A percentile compares a stretch with the other conserved stretches of the same genome.
Conservation (phyloP, 345 rosid genomes). For the Citrus mangshanensis region DNA sequence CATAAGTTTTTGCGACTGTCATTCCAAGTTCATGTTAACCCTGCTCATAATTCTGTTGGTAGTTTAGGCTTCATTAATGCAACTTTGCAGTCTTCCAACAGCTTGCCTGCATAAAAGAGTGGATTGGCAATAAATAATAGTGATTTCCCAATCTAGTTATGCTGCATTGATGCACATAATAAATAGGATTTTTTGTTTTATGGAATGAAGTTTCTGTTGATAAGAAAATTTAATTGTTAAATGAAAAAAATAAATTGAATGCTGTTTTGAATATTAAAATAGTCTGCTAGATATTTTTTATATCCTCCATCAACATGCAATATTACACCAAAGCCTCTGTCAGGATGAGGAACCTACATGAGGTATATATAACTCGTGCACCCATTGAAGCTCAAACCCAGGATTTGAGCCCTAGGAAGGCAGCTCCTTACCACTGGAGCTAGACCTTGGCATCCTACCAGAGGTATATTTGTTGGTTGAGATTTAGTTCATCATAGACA, state of each 20-base stretch:
- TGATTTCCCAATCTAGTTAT: neutral
- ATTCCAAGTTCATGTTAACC: neutral
- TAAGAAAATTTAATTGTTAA: neutral
- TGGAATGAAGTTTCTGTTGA: neutral
- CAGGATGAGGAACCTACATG: neutral
- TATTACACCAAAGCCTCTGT: neutral
- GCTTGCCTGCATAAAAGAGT: neutral
- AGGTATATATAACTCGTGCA: too few relatives aligned
- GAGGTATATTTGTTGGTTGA: too few relatives aligned
- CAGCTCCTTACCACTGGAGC: too few relatives aligned
- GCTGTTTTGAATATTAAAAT: too few relatives aligned
- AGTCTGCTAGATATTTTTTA: neutral
- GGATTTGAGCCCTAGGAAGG: too few relatives aligned
- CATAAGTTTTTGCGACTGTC: neutral
- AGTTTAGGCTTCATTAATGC: neutral
- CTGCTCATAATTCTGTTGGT: neutral
- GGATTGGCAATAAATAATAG: neutral
- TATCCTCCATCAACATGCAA: neutral
- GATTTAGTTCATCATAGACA: neutral
- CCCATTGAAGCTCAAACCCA: too few relatives aligned
- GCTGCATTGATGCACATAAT: neutral
- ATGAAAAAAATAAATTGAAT: neutral
- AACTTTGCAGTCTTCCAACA: neutral
- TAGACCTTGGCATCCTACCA: too few relatives aligned
- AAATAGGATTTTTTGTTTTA: neutral